Evolutionary conservation across 225 moss, liverwort and hornwort species (phyloP).

Genomic region (Anthoceros angustus): DNA sequence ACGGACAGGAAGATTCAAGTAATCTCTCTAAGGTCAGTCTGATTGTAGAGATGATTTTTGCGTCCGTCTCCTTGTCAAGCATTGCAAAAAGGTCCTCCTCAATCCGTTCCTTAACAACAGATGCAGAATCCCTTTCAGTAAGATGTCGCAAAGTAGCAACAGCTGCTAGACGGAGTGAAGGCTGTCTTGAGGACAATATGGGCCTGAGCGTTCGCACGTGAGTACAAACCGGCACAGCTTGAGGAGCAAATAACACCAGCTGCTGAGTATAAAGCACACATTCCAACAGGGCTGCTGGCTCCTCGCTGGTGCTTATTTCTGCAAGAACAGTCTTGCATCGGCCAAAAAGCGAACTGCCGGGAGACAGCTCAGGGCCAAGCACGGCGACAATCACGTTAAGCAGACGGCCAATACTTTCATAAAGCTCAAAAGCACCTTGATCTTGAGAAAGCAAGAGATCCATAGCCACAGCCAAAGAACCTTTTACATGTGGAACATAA

Average conservation of each 20-base stretch:
- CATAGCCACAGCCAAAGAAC: conserved; percentile 40
- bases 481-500: conserved; percentile 92
- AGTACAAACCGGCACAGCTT: conserved; percentile 74
- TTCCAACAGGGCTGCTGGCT: conserved; percentile 88
- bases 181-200: conserved; percentile 86
- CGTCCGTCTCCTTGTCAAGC: conserved; percentile 97
- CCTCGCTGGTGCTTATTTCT: conserved; percentile 77
- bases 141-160: conserved; percentile 85
- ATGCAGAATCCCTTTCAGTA: conserved; percentile 69
- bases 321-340: conserved; percentile 97
- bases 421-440: conserved; percentile 63
- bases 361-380: conserved; percentile 88
- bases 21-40: conserved; percentile 77
- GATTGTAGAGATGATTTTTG: conserved; percentile 73
- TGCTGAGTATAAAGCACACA: conserved; percentile 97
- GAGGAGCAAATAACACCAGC: conserved; percentile 86
- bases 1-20: conserved; percentile 89
- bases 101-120: conserved; percentile 75
- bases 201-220: conserved; percentile 93
- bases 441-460: conserved; percentile 91
- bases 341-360: conserved; percentile 82
- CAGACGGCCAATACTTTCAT: conserved; percentile 88
- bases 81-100: conserved; percentile 99
- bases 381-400: conserved; percentile 95
- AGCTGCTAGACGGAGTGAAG: conserved; percentile 88